A percentile compares a stretch with the other conserved stretches of the same genome.
phyloP scores from a whole-genome alignment of 1,139 yeast species.

The Hyphopichia wangnamkhiaoensis region DNA sequence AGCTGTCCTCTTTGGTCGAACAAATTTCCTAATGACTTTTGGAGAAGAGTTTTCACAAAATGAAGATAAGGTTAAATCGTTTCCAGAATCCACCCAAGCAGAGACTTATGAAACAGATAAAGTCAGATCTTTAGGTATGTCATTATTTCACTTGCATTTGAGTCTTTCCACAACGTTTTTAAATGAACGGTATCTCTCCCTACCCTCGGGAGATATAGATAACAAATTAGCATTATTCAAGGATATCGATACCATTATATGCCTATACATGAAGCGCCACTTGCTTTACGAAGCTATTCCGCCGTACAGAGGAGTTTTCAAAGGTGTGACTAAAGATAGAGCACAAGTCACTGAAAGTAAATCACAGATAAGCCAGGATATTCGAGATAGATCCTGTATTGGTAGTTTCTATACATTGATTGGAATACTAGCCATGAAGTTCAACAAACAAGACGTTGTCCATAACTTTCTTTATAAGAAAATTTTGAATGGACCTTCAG shows the following conservation, averaged over 20 bases:
- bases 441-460: constrained; percentile 22
- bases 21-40: constrained; percentile 12
- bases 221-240: not conserved
- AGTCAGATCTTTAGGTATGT: constrained; percentile 23
- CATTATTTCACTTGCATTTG: constrained; percentile 20
- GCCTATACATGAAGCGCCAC: constrained; percentile 34
- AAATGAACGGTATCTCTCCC: constrained; percentile 27
- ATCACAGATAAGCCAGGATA: constrained; percentile 3
- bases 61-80: not conserved
- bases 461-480: constrained; percentile 30
- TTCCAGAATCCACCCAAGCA: not conserved
- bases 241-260: constrained; percentile 7
- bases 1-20: constrained; percentile 10
- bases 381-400: constrained; percentile 28
- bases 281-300: constrained; percentile 27
- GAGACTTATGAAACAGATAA: constrained; percentile 14
- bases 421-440: constrained; percentile 36
- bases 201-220: constrained; percentile 27
- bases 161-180: constrained; percentile 26
- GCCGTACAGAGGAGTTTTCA: constrained; percentile 21
- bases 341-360: not conserved
- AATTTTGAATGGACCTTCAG: constrained; percentile 30
- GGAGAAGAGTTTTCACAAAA: not conserved
- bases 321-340: constrained; percentile 5
- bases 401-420: constrained; percentile 44